Percentiles rank a stretch among this genome's conserved stretches.
phyloP scores from a whole-genome alignment of 495 filamentous ascomycete species.

The Alectoria sarmentosa region DNA sequence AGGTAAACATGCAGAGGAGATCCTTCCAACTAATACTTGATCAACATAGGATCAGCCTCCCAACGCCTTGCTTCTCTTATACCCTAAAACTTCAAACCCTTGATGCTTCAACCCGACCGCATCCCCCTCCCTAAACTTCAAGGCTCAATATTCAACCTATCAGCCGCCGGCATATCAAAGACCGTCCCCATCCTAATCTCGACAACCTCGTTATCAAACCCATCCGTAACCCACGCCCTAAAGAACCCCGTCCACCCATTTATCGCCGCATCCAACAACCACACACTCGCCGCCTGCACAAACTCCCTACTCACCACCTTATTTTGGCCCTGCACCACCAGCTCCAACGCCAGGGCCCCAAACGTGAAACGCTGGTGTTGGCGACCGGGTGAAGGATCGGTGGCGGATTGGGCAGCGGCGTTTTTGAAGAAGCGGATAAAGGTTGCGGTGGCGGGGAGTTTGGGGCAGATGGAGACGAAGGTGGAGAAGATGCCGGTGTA shows the following conservation, averaged over 20 bases:
- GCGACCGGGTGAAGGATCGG: not conserved
- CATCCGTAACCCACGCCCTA: not conserved
- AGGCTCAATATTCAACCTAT: not conserved
- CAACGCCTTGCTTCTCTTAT: not conserved
- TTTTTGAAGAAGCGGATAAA: constrained; percentile 3
- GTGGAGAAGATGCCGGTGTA: not conserved
- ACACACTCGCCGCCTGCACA: constrained; percentile 4
- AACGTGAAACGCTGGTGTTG: constrained; percentile 1
- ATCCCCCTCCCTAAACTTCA: not conserved
- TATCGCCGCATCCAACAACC: constrained; percentile 7
- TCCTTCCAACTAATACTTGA: too few species aligned
- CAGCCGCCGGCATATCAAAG: not conserved
- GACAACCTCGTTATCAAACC: not conserved
- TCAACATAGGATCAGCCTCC: not conserved
- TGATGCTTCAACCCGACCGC: too few species aligned
- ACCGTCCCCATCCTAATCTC: not conserved
- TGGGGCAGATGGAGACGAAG: not conserved
- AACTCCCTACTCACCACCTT: constrained; percentile 2
- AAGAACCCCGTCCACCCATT: constrained; percentile 2
- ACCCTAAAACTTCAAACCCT: too few species aligned
- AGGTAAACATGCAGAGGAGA: too few species aligned
- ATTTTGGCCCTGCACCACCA: not conserved
- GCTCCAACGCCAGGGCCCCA: constrained; percentile 2
- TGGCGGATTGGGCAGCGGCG: not conserved
- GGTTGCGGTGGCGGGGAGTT: not conserved